A percentile compares a stretch with the other conserved stretches of the same genome.
These are phyloP conservation scores for Syzygium grande DNA, from an alignment of 345 rosid species.

Conservation along the genomic window DNA sequence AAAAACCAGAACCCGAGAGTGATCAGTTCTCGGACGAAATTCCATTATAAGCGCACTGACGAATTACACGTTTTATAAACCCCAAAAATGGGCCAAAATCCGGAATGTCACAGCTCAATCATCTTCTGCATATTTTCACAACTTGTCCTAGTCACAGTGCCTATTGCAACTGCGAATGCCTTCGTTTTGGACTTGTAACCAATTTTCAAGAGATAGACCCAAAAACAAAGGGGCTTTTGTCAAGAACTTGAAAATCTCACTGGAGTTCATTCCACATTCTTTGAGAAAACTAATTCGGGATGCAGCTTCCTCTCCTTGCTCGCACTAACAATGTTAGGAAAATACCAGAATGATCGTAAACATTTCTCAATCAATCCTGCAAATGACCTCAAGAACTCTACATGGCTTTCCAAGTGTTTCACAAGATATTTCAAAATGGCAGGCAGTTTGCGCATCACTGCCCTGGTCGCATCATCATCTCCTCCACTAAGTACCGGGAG, in stretches of 20 bases:
- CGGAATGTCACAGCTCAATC: no score
- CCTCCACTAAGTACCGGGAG: slow-evolving; percentile 54
- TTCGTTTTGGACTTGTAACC: slow-evolving; percentile 50
- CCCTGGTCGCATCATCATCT: slow-evolving; percentile 45
- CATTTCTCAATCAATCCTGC: slow-evolving; percentile 57
- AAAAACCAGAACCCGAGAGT: no score
- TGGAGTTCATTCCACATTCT: slow-evolving; percentile 59
- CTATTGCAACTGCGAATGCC: slow-evolving; percentile 57
- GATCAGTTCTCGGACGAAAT: no score
- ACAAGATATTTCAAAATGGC: slow-evolving; percentile 49
- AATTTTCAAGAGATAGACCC: slow-evolving; percentile 52
- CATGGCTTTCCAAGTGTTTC: slow-evolving; percentile 45
- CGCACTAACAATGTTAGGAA: slow-evolving; percentile 52
- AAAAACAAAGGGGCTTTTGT: slow-evolving; percentile 63
- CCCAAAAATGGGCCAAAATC: no score
- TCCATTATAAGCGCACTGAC: no score
- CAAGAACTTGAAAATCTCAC: slow-evolving; percentile 60
- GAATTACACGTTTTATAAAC: no score
- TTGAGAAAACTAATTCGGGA: slow-evolving; percentile 59
- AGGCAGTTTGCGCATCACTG: slow-evolving; percentile 51
- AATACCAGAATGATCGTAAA: slow-evolving; percentile 56
- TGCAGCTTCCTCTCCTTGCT: slow-evolving; percentile 63
- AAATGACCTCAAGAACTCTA: slow-evolving; percentile 49
- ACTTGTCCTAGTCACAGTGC: slow-evolving; percentile 74
- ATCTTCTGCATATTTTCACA: slow-evolving; percentile 74